Evolutionary conservation across 495 filamentous ascomycete species (phyloP).

Genomic region (Pyronema omphalodes): DNA sequence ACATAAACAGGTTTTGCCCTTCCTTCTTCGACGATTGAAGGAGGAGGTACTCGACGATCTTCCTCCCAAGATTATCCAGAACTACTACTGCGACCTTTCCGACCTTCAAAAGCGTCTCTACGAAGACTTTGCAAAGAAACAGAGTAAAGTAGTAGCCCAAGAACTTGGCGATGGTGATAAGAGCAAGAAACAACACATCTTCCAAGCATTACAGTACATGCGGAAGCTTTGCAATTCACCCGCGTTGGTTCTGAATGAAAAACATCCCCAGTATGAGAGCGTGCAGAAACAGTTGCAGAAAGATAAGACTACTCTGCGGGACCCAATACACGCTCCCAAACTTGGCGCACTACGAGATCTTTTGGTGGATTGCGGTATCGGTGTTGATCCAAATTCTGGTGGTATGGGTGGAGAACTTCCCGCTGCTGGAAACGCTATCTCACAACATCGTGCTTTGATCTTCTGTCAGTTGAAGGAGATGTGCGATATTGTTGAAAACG

Average conservation of each 20-base stretch:
- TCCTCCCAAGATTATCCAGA: conserved; percentile 95
- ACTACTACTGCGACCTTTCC: conserved; percentile 98
- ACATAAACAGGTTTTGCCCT: conserved; percentile 93
- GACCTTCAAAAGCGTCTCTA: conserved; percentile 89
- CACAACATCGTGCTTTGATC: conserved; percentile 82
- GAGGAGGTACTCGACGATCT: conserved; percentile 94
- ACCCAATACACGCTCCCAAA: conserved; percentile 80
- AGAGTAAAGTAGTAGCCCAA: conserved; percentile 61
- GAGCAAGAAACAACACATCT: conserved; percentile 91
- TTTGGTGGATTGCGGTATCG: conserved; percentile 89
- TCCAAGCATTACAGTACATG: conserved; percentile 98
- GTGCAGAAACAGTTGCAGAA: conserved; percentile 53
- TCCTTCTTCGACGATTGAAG: conserved; percentile 89
- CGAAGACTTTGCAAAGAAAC: conserved; percentile 86
- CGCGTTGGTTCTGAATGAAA: conserved; percentile 82
- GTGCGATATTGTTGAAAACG: conserved; percentile 92
- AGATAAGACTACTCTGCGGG: conserved; percentile 58
- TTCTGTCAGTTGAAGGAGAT: conserved; percentile 99
- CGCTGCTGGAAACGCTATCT: conserved; percentile 60
- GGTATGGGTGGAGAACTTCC: conserved; percentile 38
- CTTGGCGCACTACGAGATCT: conserved; percentile 74
- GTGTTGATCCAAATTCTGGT: conserved; percentile 35
- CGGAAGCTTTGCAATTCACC: conserved; percentile 97
- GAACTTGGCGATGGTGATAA: conserved; percentile 58
- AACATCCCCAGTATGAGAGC: conserved; percentile 74